Evolutionary conservation across 345 rosid species (phyloP), one percentile per base, ranked within the genome.

Genomic region (Eucalyptus pauciflora): DNA sequence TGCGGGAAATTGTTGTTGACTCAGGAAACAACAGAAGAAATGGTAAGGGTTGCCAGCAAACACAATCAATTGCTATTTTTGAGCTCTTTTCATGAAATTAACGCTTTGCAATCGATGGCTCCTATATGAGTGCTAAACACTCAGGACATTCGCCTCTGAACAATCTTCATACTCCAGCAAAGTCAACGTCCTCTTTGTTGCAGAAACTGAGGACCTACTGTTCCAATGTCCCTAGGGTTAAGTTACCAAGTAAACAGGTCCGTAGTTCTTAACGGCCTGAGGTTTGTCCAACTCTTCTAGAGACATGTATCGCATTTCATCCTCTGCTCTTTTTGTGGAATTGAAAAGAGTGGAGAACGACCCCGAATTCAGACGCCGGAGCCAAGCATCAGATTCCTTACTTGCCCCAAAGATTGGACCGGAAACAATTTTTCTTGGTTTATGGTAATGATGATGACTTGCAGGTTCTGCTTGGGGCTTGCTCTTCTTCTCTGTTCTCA

Each of bases 231-330:
- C 50, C 13, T 12, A 76, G 29, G 16, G 9, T 76, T 93, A 93
- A 49, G 96, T 93, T 51, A 95, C 96, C 87, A 93, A 92, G 90
- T 94, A 94, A 71, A 94, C 89, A 64, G 95, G 95, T 43, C 96
- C 95, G 71, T 92, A 94, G 60, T 93, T 87, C 50, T 91, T 92
- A 33, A 90, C 89, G 45, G 89, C 90, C 50, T 89, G 88, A 86
- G 92, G 88, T 37, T 69, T 89, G 86, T 91, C 92, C 56, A 86
- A 83, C 45, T 89, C 89, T 48, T 91, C 91, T 31, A 94, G 95
- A 85, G 91, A 88, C 90, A 92, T 52, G 71, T 94, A 94, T 48
- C 90, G 93, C 37, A 69, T 89, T 89, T 94, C 93, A 50, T 88
- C 90, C 89, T 89, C 93, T 22, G 51, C 71, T 88, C 89, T 90